Evolutionary conservation across 305 asterid species (phyloP).

Genomic region (Salvia sclarea): DNA sequence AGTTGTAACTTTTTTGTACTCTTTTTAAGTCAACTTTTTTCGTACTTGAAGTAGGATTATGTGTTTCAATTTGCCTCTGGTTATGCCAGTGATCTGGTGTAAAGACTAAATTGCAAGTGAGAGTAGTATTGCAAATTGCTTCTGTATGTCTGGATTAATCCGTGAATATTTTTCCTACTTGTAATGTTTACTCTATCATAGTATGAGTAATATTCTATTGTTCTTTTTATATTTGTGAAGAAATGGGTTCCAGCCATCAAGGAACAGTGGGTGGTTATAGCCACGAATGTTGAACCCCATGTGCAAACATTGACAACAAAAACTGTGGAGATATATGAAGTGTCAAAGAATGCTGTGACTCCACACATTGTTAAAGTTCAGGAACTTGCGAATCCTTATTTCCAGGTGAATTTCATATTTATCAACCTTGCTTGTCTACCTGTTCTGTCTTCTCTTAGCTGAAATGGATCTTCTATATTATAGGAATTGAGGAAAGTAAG

Average conservation of each 20-base stretch:
- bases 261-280: constrained; percentile 73
- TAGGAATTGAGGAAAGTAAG: constrained; percentile 70
- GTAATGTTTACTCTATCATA: no score
- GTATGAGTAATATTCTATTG: not conserved
- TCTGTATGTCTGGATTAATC: not conserved
- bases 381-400: constrained; percentile 75
- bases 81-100: constrained; percentile 8
- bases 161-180: not conserved
- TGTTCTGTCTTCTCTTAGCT: constrained; percentile 23
- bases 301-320: constrained; percentile 54
- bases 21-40: not conserved
- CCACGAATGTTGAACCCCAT: constrained; percentile 66
- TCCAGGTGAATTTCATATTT: constrained; percentile 53
- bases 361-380: constrained; percentile 69
- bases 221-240: constrained; percentile 43
- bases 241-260: constrained; percentile 76
- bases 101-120: constrained; percentile 22
- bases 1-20: no score
- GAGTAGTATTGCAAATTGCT: not conserved
- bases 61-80: constrained; percentile 9
- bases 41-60: constrained; percentile 14
- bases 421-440: constrained; percentile 15
- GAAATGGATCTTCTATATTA: constrained; percentile 28
- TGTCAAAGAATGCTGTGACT: constrained; percentile 57
- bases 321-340: constrained; percentile 62